Conservation (phyloP, 352 stramenopile species). For the Phytophthora lateralis region DNA sequence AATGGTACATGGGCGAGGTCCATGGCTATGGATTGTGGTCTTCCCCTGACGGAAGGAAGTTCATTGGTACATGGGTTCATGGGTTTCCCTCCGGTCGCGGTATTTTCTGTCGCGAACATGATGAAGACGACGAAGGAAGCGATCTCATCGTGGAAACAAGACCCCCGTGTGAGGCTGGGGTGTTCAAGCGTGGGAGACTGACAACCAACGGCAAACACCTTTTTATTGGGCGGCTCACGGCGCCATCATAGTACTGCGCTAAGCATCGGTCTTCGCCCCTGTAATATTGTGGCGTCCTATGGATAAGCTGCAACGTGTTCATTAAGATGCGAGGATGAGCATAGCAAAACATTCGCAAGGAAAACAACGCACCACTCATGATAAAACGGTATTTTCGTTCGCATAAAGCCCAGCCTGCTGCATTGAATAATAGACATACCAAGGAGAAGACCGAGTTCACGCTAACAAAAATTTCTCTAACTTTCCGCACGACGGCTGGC, state of each 20-base stretch:
- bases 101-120: conserved; percentile 47
- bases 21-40: conserved; percentile 74
- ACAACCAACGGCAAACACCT: conserved; percentile 47
- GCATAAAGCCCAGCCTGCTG: conserved; percentile 60
- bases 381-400: conserved; percentile 56
- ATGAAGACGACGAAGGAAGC: conserved; percentile 32
- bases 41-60: conserved; percentile 46
- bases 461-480: conserved; percentile 84
- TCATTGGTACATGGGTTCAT: conserved; percentile 61
- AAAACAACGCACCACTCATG: not conserved
- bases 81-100: conserved; percentile 59
- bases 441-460: conserved; percentile 62
- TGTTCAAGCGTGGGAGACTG: conserved; percentile 53
- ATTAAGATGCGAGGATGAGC: conserved; percentile 4
- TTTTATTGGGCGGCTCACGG: conserved; percentile 42
- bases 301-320: not conserved
- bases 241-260: conserved; percentile 32
- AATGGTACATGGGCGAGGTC: conserved; percentile 55
- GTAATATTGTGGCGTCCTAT: not conserved
- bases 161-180: conserved; percentile 35
- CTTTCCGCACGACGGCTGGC: conserved; percentile 52
- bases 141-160: conserved; percentile 18
- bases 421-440: conserved; percentile 83
- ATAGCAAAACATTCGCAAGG: no score
- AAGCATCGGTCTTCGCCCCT: not conserved